Evolutionary conservation across 2,329 filamentous ascomycete genomes (phyloP).

Genomic region (Raffaelea ambrosiae): DNA sequence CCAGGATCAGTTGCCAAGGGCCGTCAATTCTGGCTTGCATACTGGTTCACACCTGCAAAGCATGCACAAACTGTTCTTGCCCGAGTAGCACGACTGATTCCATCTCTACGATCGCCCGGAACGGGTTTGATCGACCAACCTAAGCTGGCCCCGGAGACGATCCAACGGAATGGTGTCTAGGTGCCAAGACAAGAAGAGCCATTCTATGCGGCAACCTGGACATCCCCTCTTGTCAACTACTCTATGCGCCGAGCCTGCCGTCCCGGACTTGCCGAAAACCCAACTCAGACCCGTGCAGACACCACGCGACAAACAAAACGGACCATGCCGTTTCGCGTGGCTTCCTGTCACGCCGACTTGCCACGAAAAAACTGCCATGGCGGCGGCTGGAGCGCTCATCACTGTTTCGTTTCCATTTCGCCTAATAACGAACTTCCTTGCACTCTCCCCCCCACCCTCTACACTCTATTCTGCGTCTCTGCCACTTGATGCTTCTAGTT

Average conservation of each 20-base stretch:
- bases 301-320: background rate
- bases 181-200: background rate
- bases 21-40: background rate
- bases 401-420: slow-evolving; percentile 1
- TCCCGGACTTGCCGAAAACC: no score
- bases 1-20: background rate
- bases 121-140: background rate
- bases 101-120: no score
- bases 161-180: background rate
- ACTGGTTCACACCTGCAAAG: background rate
- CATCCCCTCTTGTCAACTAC: background rate
- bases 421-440: background rate
- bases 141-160: background rate
- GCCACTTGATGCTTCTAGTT: no score
- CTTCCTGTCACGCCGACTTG: background rate
- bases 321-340: background rate
- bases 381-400: no score
- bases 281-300: no score
- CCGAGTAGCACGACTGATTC: background rate
- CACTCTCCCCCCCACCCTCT: background rate
- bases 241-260: background rate
- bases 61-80: background rate
- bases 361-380: background rate
- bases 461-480: no score
- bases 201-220: background rate